A percentile compares a stretch with the other conserved stretches of the same genome.
phyloP scores from a whole-genome alignment of 768 basidiomycete species.

The Polyporus arcularius region DNA sequence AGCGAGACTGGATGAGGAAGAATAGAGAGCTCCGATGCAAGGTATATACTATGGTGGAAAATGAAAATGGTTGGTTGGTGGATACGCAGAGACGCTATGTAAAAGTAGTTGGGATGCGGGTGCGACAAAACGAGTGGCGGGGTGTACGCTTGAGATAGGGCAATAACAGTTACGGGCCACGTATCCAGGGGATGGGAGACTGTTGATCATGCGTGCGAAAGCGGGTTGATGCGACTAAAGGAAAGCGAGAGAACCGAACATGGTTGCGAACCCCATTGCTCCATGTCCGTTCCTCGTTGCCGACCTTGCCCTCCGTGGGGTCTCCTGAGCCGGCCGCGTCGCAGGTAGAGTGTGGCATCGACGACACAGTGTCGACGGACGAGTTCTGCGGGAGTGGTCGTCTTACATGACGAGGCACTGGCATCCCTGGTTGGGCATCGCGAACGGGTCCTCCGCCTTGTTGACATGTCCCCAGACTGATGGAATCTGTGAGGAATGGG shows the following conservation, averaged over 20 bases:
- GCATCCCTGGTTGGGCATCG: slow-evolving; percentile 59
- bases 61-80: slow-evolving; percentile 1
- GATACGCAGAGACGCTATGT: slow-evolving; percentile 1
- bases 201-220: not conserved
- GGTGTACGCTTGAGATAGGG: slow-evolving; percentile 23
- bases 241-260: not conserved
- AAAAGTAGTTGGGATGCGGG: not conserved
- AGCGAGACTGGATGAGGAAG: not conserved
- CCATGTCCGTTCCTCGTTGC: slow-evolving; percentile 2
- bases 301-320: not conserved
- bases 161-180: slow-evolving; percentile 14
- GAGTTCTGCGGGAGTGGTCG: not conserved
- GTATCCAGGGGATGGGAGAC: not conserved
- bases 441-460: slow-evolving; percentile 85
- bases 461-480: slow-evolving; percentile 97
- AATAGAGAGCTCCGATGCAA: slow-evolving; percentile 10
- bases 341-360: not conserved
- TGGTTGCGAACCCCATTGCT: slow-evolving; percentile 22
- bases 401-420: slow-evolving; percentile 31
- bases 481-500: slow-evolving; percentile 61
- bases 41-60: slow-evolving; percentile 18
- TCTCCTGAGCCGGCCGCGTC: not conserved
- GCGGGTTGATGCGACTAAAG: not conserved
- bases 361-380: not conserved
- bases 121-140: slow-evolving; percentile 18